phyloP scores from a whole-genome alignment of 2,329 filamentous ascomycete genomes.

The Epichloe hybrida region DNA sequence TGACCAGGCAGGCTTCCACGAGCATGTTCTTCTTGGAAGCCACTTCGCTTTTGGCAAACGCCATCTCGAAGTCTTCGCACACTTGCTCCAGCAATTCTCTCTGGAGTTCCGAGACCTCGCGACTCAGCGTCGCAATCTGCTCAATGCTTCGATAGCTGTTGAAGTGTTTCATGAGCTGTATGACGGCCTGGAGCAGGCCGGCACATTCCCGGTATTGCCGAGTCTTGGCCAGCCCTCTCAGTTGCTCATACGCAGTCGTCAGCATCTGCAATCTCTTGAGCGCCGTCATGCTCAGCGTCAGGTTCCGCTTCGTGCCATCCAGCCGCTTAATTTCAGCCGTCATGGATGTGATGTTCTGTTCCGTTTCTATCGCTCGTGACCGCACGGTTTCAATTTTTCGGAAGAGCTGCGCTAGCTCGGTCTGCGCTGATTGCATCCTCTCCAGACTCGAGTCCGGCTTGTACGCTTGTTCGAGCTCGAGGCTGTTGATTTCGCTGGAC shows the following conservation, averaged over 20 bases:
- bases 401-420: constrained; percentile 80
- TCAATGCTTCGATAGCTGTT: constrained; percentile 96
- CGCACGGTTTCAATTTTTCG: constrained; percentile 90
- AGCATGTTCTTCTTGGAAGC: constrained; percentile 54
- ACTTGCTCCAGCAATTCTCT: constrained; percentile 88
- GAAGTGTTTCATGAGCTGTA: constrained; percentile 97
- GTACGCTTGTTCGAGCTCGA: constrained; percentile 67
- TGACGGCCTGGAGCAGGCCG: constrained; percentile 81
- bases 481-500: constrained; percentile 58
- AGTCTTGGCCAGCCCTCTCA: constrained; percentile 67
- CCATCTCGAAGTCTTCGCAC: constrained; percentile 97
- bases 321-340: constrained; percentile 96
- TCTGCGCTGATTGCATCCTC: constrained; percentile 82
- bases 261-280: constrained; percentile 96
- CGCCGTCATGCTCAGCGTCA: constrained; percentile 95
- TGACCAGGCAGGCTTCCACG: constrained; percentile 78
- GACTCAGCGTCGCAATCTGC: constrained; percentile 86
- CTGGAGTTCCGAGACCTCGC: constrained; percentile 88
- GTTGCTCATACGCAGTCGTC: constrained; percentile 96
- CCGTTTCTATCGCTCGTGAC: constrained; percentile 77
- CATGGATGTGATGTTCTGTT: constrained; percentile 95
- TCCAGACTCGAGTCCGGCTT: constrained; percentile 78
- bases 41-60: constrained; percentile 82
- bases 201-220: constrained; percentile 92
- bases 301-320: constrained; percentile 90